These are phyloP conservation scores for Steccherinum ochraceum DNA, from an alignment of 768 basidiomycete species.

Conservation along the genomic window DNA sequence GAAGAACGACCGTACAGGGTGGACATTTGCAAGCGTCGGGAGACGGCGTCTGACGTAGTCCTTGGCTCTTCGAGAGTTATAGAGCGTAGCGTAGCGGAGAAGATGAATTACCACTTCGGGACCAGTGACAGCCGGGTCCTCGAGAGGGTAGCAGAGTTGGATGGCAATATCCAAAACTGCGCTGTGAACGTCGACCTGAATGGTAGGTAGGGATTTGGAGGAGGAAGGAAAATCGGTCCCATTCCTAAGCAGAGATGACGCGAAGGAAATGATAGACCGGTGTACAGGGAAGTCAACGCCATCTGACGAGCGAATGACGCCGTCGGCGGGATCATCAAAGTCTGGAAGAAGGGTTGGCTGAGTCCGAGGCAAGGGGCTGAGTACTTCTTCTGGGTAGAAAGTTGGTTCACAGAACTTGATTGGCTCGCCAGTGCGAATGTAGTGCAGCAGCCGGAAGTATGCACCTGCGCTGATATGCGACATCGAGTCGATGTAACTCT, in stretches of 20 bases:
- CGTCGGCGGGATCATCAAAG: conserved; percentile 4
- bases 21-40: background rate
- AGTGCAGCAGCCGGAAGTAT: conserved; percentile 14
- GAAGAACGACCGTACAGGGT: conserved; percentile 5
- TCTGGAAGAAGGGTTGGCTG: background rate
- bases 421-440: background rate
- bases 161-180: conserved; percentile 3
- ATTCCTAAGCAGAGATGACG: conserved; percentile 9
- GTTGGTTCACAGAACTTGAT: background rate
- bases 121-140: background rate
- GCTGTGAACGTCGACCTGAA: conserved; percentile 1
- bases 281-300: conserved; percentile 11
- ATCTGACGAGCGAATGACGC: conserved; percentile 12
- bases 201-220: background rate
- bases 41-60: background rate
- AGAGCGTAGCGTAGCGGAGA: background rate
- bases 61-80: background rate
- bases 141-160: conserved; percentile 7
- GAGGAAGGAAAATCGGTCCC: background rate
- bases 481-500: conserved; percentile 11
- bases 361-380: background rate
- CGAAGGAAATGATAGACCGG: conserved; percentile 9
- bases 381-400: background rate
- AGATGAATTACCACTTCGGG: background rate
- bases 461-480: conserved; percentile 8